phyloP scores from a whole-genome alignment of 2,329 filamentous ascomycete genomes.

The Aspergillus ruber region DNA sequence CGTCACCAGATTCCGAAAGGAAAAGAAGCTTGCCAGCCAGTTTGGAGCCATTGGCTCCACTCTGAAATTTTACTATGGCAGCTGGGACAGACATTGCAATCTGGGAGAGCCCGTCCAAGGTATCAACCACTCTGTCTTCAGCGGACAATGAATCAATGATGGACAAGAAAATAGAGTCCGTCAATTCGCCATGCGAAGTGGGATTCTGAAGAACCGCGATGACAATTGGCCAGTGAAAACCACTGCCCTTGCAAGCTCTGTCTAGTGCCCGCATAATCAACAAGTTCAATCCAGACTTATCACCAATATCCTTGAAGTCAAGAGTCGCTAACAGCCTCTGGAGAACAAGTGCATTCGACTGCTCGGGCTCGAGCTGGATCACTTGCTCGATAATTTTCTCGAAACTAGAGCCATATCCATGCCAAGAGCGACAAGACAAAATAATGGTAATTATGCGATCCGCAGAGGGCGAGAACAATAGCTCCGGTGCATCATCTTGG shows the following conservation, averaged over 20 bases:
- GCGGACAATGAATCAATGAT: conserved; percentile 38
- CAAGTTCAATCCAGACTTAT: conserved; percentile 26
- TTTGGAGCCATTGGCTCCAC: conserved; percentile 41
- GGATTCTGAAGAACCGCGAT: conserved; percentile 33
- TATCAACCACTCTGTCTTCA: conserved; percentile 27
- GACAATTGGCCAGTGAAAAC: conserved; percentile 34
- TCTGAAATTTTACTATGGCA: conserved; percentile 39
- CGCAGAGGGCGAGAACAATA: conserved; percentile 64
- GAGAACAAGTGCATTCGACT: conserved; percentile 29
- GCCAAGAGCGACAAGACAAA: conserved; percentile 46
- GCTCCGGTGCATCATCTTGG: conserved; percentile 47
- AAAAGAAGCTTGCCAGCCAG: conserved; percentile 48
- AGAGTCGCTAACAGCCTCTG: conserved; percentile 33
- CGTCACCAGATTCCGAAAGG: conserved; percentile 48
- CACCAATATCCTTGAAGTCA: conserved; percentile 30
- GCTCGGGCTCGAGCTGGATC: conserved; percentile 24
- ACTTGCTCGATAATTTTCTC: conserved; percentile 30
- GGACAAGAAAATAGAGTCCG: conserved; percentile 29
- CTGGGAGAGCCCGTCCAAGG: conserved; percentile 41
- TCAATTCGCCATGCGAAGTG: conserved; percentile 25
- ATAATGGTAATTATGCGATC: conserved; percentile 61
- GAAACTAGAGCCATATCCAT: conserved; percentile 36
- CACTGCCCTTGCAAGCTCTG: conserved; percentile 30
- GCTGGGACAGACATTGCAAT: conserved; percentile 36
- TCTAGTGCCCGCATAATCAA: conserved; percentile 31